phyloP scores from a whole-genome alignment of 208 protist genomes.

The Crithidia fasciculata region DNA sequence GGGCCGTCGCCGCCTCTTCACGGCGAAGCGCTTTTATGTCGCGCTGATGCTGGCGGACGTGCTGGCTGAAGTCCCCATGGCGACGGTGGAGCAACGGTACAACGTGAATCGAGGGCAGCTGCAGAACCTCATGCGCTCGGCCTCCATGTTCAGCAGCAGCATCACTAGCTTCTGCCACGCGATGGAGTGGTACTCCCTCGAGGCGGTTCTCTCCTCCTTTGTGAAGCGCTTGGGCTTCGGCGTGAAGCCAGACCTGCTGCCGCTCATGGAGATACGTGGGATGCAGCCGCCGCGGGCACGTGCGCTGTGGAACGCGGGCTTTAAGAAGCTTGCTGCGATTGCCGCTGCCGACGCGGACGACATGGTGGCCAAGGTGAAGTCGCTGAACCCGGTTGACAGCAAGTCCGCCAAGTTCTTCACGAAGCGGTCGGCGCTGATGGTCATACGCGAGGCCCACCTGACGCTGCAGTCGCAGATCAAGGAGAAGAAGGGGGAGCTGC shows the following conservation, averaged over 20 bases:
- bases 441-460: constrained; percentile 69
- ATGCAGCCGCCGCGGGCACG: constrained; percentile 80
- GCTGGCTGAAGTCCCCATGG: constrained; percentile 78
- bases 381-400: constrained; percentile 52
- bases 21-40: constrained; percentile 86
- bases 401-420: constrained; percentile 78
- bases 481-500: constrained; percentile 77
- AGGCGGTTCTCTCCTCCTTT: constrained; percentile 87
- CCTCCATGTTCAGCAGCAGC: constrained; percentile 86
- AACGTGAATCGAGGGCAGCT: constrained; percentile 81
- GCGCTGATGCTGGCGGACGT: constrained; percentile 91
- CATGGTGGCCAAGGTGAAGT: constrained; percentile 70
- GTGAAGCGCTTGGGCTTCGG: constrained; percentile 88
- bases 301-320: constrained; percentile 85
- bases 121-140: constrained; percentile 83
- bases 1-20: constrained; percentile 54
- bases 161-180: constrained; percentile 89
- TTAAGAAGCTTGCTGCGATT: constrained; percentile 49
- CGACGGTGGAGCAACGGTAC: constrained; percentile 71
- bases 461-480: constrained; percentile 65
- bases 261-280: constrained; percentile 87
- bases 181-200: constrained; percentile 90
- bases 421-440: constrained; percentile 52
- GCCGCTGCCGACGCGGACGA: constrained; percentile 65
- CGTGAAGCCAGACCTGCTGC: constrained; percentile 90